Evolutionary conservation across 75 land plant species (phyloP).

Genomic region (Picea glauca): DNA sequence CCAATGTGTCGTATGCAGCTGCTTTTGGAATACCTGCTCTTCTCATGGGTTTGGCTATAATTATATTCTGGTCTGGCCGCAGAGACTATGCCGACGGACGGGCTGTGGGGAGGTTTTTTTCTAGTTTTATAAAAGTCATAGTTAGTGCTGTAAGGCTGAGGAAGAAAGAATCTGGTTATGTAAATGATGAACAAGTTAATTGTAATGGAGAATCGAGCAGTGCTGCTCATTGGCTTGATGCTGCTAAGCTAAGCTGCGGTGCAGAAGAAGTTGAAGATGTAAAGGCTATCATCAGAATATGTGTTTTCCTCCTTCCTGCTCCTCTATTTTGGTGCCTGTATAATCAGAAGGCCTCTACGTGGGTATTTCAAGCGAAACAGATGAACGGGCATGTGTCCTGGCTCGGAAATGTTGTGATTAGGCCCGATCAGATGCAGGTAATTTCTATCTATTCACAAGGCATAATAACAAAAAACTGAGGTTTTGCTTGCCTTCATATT

Average conservation of each 20-base stretch:
- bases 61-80: conserved; percentile 33
- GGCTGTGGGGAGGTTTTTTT: conserved; percentile 27
- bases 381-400: conserved; percentile 31
- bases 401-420: conserved; percentile 24
- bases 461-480: not conserved
- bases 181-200: not conserved
- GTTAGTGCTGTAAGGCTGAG: conserved; percentile 19
- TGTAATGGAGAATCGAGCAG: not conserved
- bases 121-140: conserved; percentile 20
- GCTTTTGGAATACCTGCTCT: conserved; percentile 38
- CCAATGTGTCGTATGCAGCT: conserved; percentile 24
- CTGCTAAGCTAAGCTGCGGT: conserved; percentile 21
- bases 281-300: conserved; percentile 21
- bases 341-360: conserved; percentile 37
- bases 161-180: not conserved
- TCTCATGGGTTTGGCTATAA: conserved; percentile 24
- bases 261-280: conserved; percentile 32
- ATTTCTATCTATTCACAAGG: not conserved
- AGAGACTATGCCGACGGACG: conserved; percentile 17
- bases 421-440: conserved; percentile 46
- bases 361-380: conserved; percentile 33
- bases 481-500: not conserved
- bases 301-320: conserved; percentile 29
- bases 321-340: conserved; percentile 28
- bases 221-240: conserved; percentile 27